These are phyloP conservation scores for Phytophthora colocasiae DNA, from an alignment of 352 stramenopile species.

Conservation along the genomic window DNA sequence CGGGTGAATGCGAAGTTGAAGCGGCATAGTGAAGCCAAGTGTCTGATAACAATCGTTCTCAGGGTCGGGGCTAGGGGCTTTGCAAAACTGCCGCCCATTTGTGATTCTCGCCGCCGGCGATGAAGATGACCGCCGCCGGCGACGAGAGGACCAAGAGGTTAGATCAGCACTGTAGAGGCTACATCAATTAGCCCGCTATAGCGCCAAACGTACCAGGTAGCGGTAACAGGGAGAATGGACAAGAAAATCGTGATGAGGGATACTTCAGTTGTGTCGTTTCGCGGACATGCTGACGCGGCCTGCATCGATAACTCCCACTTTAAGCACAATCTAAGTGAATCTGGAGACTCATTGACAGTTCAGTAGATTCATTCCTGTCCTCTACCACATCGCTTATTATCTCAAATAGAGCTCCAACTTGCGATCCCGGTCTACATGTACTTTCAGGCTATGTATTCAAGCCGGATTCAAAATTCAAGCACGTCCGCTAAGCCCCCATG, in stretches of 20 bases:
- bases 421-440: neutral
- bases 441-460: too few relatives aligned
- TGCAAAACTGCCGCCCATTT: constrained; percentile 7
- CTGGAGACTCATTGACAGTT: neutral
- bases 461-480: constrained; percentile 2
- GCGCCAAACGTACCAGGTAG: too few relatives aligned
- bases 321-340: constrained; percentile 21
- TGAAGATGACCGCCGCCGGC: too few relatives aligned
- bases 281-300: too few relatives aligned
- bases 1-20: constrained; percentile 42
- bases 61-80: constrained; percentile 18
- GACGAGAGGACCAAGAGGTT: too few relatives aligned
- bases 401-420: constrained; percentile 4
- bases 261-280: too few relatives aligned
- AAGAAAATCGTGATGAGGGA: neutral
- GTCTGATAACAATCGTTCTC: constrained; percentile 29
- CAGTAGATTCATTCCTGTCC: constrained; percentile 18
- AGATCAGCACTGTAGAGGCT: too few relatives aligned
- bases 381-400: neutral
- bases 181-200: too few relatives aligned
- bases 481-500: constrained; percentile 71
- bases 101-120: constrained; percentile 6
- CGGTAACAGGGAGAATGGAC: neutral
- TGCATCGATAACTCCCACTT: too few relatives aligned
- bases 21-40: constrained; percentile 40